phyloP scores from a whole-genome alignment of 1,284 basidiomycete genomes.

The Cutaneotrichosporon daszewskae region DNA sequence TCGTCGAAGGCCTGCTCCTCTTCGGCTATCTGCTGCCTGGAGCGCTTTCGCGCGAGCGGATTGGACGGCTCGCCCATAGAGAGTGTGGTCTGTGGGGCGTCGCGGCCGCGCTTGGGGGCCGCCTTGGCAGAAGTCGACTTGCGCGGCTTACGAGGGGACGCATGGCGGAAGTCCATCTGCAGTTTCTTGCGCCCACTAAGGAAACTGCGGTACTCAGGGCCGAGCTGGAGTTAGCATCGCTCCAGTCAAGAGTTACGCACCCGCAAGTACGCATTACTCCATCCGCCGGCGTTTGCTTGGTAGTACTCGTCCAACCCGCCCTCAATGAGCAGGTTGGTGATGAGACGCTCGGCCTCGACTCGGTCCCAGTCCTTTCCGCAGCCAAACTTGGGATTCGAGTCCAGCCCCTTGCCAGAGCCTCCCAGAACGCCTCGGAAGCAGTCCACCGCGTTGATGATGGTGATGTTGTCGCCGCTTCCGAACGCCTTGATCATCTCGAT shows the following conservation, averaged over 20 bases:
- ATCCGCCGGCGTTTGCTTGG: constrained; percentile 35
- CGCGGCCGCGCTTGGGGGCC: too few species aligned
- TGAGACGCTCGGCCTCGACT: constrained; percentile 39
- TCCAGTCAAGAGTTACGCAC: constrained; percentile 30
- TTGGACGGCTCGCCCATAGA: too few species aligned
- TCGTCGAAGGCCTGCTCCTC: constrained; percentile 34
- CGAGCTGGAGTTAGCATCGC: too few species aligned
- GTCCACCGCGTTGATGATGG: constrained; percentile 36
- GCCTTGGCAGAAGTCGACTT: constrained; percentile 10
- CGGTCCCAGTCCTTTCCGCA: constrained; percentile 39
- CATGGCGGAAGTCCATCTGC: constrained; percentile 30
- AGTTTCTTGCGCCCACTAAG: constrained; percentile 28
- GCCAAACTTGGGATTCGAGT: constrained; percentile 33
- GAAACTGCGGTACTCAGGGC: constrained; percentile 18
- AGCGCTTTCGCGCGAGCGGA: constrained; percentile 28
- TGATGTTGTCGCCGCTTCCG: constrained; percentile 27
- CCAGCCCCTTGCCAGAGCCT: constrained; percentile 27
- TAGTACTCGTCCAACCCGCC: constrained; percentile 34
- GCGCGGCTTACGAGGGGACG: constrained; percentile 13
- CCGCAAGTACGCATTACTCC: constrained; percentile 41
- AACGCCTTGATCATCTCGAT: constrained; percentile 36
- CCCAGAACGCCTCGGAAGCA: constrained; percentile 41
- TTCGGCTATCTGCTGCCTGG: constrained; percentile 25
- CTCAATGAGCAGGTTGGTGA: constrained; percentile 42
- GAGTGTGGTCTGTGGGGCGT: too few species aligned